Evolutionary conservation across 805 yeast genomes (phyloP).

Genomic region (Pichia nanzhaoensis): DNA sequence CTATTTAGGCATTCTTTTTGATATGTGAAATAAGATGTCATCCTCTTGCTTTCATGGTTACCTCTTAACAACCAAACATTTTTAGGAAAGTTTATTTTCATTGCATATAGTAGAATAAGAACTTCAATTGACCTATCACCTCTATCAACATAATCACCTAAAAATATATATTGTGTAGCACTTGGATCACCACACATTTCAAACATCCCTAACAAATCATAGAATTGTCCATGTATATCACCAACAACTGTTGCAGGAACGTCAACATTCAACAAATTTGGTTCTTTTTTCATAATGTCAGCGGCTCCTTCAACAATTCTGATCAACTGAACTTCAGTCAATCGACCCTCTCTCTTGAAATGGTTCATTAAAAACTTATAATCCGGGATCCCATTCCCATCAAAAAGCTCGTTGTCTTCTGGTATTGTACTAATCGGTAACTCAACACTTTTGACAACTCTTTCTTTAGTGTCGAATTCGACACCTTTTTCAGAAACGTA

Average conservation of each 20-base stretch:
- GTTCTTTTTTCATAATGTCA: constrained; percentile 56
- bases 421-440: constrained; percentile 66
- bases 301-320: constrained; percentile 61
- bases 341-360: constrained; percentile 73
- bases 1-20: constrained; percentile 85
- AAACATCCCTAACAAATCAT: constrained; percentile 79
- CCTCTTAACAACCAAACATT: constrained; percentile 82
- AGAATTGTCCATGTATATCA: constrained; percentile 95
- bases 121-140: constrained; percentile 91
- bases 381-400: constrained; percentile 57
- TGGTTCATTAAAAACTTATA: constrained; percentile 66
- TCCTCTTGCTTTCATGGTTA: constrained; percentile 89
- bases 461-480: constrained; percentile 43
- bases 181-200: constrained; percentile 88
- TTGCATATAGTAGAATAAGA: constrained; percentile 64
- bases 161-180: constrained; percentile 70
- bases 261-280: constrained; percentile 70
- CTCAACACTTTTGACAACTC: constrained; percentile 48
- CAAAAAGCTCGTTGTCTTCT: constrained; percentile 60
- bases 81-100: constrained; percentile 69
- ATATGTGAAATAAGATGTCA: constrained; percentile 92
- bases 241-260: constrained; percentile 97
- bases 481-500: constrained; percentile 37
- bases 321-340: constrained; percentile 62
- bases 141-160: constrained; percentile 95